phyloP scores from a whole-genome alignment of 2,329 filamentous ascomycete species.

The Aspergillus sp. region DNA sequence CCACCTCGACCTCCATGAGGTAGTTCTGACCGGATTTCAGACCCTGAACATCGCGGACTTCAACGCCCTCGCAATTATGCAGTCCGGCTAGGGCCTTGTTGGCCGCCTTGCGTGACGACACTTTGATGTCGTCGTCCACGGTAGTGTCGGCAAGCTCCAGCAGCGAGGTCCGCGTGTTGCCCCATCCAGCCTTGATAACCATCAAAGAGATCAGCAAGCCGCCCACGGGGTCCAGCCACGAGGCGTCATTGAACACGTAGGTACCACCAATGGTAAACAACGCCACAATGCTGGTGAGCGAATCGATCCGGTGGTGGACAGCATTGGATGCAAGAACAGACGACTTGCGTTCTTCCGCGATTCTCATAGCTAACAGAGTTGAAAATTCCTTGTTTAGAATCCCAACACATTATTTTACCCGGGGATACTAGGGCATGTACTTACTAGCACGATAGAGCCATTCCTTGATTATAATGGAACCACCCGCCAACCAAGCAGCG shows the following conservation, averaged over 20 bases:
- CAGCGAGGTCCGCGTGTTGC: slow-evolving; percentile 73
- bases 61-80: slow-evolving; percentile 50
- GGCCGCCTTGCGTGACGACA: slow-evolving; percentile 59
- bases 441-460: slow-evolving; percentile 94
- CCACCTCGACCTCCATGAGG: slow-evolving; percentile 79
- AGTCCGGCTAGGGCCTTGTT: slow-evolving; percentile 51
- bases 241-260: slow-evolving; percentile 73
- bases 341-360: slow-evolving; percentile 87
- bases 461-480: slow-evolving; percentile 87
- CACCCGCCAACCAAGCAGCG: slow-evolving; percentile 86
- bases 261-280: slow-evolving; percentile 81
- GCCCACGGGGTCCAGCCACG: slow-evolving; percentile 90
- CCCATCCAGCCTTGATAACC: slow-evolving; percentile 82
- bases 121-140: slow-evolving; percentile 76
- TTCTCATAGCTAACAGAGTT: slow-evolving; percentile 67
- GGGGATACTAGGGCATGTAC: slow-evolving; percentile 28
- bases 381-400: too few species aligned
- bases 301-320: slow-evolving; percentile 92
- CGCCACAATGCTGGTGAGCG: slow-evolving; percentile 87
- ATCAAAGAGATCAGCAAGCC: slow-evolving; percentile 86
- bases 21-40: slow-evolving; percentile 97
- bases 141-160: slow-evolving; percentile 85
- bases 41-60: slow-evolving; percentile 72
- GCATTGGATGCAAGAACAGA: slow-evolving; percentile 94
- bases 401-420: too few species aligned